Conservation (phyloP, 768 basidiomycete genomes). For the Neoboletus magnificus region DNA sequence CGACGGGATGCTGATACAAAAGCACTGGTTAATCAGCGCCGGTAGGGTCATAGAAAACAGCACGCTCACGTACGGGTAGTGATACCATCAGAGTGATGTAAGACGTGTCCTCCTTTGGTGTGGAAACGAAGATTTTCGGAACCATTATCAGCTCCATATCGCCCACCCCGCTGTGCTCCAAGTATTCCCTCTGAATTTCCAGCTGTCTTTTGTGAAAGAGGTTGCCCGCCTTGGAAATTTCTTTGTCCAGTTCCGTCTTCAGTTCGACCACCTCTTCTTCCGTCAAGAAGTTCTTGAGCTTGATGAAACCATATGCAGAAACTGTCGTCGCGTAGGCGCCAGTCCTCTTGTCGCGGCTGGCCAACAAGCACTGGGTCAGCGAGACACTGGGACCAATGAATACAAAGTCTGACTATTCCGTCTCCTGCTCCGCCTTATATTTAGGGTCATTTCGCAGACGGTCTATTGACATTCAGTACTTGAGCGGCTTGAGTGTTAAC, state of each 20-base stretch:
- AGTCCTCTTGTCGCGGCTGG: conserved; percentile 10
- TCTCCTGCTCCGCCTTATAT: conserved; percentile 7
- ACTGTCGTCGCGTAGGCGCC: conserved; percentile 15
- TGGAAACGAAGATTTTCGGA: conserved; percentile 9
- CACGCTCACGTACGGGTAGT: conserved; percentile 7
- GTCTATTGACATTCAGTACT: neutral
- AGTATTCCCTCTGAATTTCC: conserved; percentile 8
- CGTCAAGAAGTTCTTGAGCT: conserved; percentile 13
- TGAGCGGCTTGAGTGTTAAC: neutral
- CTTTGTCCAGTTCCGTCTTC: conserved; percentile 7
- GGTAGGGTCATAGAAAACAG: neutral
- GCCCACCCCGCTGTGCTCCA: conserved; percentile 4
- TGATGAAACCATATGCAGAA: conserved; percentile 19
- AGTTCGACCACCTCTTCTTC: conserved; percentile 9
- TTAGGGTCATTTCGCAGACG: conserved; percentile 9
- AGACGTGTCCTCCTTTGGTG: conserved; percentile 5
- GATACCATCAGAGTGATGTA: conserved; percentile 11
- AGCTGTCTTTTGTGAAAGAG: conserved; percentile 13
- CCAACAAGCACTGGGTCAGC: neutral
- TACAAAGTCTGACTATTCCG: conserved; percentile 13
- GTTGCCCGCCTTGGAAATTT: conserved; percentile 2
- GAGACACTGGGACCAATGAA: neutral
- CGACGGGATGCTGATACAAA: conserved; percentile 12
- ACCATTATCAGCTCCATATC: conserved; percentile 19
- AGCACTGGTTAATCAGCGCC: neutral